phyloP scores from a whole-genome alignment of 169 alveolate genomes.

The Miamiensis avidus region DNA sequence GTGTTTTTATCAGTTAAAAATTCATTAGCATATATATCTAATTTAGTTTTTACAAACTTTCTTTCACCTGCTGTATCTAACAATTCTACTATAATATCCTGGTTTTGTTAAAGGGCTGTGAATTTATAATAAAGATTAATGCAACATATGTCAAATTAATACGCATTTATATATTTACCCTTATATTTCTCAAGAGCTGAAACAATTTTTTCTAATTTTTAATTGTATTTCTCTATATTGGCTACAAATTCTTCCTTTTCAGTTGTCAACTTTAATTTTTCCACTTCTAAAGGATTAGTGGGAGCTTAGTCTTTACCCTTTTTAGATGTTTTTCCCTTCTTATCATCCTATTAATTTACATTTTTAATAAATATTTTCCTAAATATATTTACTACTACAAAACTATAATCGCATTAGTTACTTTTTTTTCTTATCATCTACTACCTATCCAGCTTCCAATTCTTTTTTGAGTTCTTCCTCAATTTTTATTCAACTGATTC shows the following conservation, averaged over 20 bases:
- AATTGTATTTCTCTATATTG: constrained; percentile 22
- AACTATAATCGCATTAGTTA: not conserved
- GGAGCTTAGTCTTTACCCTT: constrained; percentile 47
- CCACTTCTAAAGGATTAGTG: constrained; percentile 32
- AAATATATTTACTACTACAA: too few species aligned
- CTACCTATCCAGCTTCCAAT: not conserved
- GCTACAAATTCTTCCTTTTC: constrained; percentile 34
- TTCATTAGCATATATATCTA: constrained; percentile 38
- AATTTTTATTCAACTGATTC: constrained; percentile 13
- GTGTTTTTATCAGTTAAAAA: constrained; percentile 47
- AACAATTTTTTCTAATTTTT: constrained; percentile 32
- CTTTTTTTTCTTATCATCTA: constrained; percentile 17
- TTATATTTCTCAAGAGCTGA: constrained; percentile 10
- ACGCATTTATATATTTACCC: constrained; percentile 22
- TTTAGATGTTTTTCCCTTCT: constrained; percentile 41
- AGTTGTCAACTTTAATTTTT: constrained; percentile 20
- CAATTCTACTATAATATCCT: constrained; percentile 33
- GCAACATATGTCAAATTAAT: not conserved
- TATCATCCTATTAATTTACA: constrained; percentile 36
- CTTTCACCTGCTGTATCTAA: constrained; percentile 48
- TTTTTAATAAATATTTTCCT: too few species aligned
- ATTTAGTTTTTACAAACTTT: constrained; percentile 44
- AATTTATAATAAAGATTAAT: not conserved
- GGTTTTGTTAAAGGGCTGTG: constrained; percentile 10
- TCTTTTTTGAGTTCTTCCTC: constrained; percentile 33